These are phyloP conservation scores for Rubroshorea leprosula DNA, from an alignment of 345 rosid genomes.

Conservation along the genomic window DNA sequence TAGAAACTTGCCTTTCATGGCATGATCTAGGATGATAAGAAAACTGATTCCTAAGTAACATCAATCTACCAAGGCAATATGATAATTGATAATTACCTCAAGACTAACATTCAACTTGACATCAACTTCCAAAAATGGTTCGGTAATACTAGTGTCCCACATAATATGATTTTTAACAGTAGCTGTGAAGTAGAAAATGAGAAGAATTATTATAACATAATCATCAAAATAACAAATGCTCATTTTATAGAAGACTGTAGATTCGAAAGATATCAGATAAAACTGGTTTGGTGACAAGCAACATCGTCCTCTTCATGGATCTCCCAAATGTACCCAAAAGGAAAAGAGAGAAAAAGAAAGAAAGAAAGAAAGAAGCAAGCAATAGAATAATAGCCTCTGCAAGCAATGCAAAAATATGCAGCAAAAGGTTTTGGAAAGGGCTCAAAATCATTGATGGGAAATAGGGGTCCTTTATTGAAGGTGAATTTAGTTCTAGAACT, in stretches of 20 bases:
- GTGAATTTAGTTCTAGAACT: neutral
- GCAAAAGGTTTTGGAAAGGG: neutral
- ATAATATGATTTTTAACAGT: constrained; percentile 62
- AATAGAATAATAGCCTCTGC: neutral
- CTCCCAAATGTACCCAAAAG: no score
- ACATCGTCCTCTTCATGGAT: no score
- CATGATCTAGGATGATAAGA: neutral
- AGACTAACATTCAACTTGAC: constrained; percentile 57
- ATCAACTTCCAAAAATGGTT: constrained; percentile 63
- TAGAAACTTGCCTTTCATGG: no score
- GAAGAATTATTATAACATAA: constrained; percentile 11
- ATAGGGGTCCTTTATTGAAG: neutral
- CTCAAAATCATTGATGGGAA: neutral
- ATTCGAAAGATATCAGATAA: no score
- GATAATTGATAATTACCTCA: constrained; percentile 49
- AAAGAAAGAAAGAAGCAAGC: neutral
- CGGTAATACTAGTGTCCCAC: constrained; percentile 53
- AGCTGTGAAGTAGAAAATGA: constrained; percentile 39
- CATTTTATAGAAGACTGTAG: neutral
- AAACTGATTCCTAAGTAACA: neutral
- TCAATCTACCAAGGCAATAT: constrained; percentile 1
- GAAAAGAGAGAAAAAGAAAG: no score
- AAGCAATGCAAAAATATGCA: neutral
- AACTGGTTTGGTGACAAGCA: no score
- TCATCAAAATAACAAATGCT: constrained; percentile 1